Evolutionary conservation across 352 stramenopile genomes (phyloP), one percentile per base, ranked within the genome.

Genomic region (Elongisporangium anandrum): DNA sequence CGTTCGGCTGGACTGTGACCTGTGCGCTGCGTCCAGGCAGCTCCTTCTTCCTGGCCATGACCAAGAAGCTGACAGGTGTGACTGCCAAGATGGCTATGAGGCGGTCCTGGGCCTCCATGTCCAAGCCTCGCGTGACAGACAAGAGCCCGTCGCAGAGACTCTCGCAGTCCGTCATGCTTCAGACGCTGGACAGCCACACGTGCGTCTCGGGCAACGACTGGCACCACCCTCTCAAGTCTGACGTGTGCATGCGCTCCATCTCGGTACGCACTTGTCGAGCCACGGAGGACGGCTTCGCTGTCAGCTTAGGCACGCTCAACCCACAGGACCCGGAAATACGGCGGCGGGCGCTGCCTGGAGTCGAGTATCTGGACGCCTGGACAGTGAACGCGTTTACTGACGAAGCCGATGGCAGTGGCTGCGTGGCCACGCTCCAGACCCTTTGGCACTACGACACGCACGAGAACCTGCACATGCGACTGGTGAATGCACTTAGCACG

Each of bases 371-470:
- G 19, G 74, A 84, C 57, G 76, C 63, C 59, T 79, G 66, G 57
- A 79, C 76, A 55, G 79, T 70, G 70, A 72, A 79, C 26, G 70
- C 77, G 60, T 88, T 88, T 65, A 65, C 66, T 8, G 29, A 41
- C 9, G 29, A 2, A 13, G 29, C 21, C n/a, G 68, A 79, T 29
- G 20, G 63, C 19, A 72, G 75, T 9, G 80, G 75, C 26, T 70
- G 72, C 23, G 77, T 88, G 29, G 29, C 29, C 67, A 87, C 86
- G 63, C 86, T 88, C 61, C 71, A 80, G 34, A 74, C 72, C 20
- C 69, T 76, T 16, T 72, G 73, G 9, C 75, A 78, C 61, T 87
- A 85, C 65, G 73, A 85, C 61, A 85, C 74, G 19, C 74, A 87
- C 45, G 72, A 87, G 50, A 71, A 83, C 54, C 72, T 73, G 60